Base-by-base conservation (phyloP, 495 filamentous ascomycete genomes). In the Trichoderma gamsii region DNA sequence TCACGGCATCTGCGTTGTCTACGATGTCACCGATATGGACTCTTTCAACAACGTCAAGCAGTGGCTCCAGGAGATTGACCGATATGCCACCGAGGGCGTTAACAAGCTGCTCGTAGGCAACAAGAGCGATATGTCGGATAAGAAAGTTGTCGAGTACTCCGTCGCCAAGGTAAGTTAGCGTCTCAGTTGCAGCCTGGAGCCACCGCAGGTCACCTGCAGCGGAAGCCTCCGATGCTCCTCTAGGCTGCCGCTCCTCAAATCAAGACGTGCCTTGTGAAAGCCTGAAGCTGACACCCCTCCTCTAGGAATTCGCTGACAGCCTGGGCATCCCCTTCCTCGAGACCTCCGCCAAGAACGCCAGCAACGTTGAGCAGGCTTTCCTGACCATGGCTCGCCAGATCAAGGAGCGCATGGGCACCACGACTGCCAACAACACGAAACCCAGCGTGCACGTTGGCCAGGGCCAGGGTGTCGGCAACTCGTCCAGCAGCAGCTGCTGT, bases 1-100 rank as follows among this genome's bases (percentile, higher is more conserved):
- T 72, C 96, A 99, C 79, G 95, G 95, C 73, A 99, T 99, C 82
- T 99, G 95, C 81, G 95, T 99, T 66, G 95, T 99, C 76, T 99
- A 97, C 84, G 95, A 99, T 87, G 96, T 99, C 76, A 99, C 95
- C 56, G 96, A 99, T 78, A 98, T 97, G 96, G 96, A 98, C 81
- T 96, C 91, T 56, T 99, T 98, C 92, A 98, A 98, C 87, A 98
- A 98, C 82, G 96, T 99, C 73, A 97, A 98, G 90, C 96, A 98
- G 85, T 99, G 95, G 95, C 89, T 99, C 69, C 96, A 98, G 78
- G 96, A 99, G 82, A 99, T 99, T 72, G 96, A 99, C 81, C 88
- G 96, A 74, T 98, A 99, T 74, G 95, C 95, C 70, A 98, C 95
- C 67, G 95, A 99, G 80, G 96, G 96, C 73, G 95, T 99, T 73